Conservation (phyloP, 345 rosid genomes). For the Pseudoturritis turrita region DNA sequence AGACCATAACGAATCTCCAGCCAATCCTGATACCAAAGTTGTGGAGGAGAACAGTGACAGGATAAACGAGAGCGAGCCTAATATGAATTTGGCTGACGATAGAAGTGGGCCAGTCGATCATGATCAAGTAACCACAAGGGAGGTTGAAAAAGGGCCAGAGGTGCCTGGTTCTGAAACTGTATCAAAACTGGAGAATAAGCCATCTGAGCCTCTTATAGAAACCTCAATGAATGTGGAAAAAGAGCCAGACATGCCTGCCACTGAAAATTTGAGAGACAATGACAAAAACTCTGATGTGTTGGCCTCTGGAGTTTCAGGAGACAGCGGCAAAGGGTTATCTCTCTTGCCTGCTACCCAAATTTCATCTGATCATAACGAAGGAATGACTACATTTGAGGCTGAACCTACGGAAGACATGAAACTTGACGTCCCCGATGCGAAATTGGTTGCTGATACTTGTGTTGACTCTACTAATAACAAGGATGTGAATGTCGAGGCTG, state of each 20-base stretch:
- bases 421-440: slow-evolving; percentile 22
- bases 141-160: not conserved
- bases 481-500: slow-evolving; percentile 24
- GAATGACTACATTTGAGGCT: slow-evolving; percentile 16
- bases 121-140: slow-evolving; percentile 10
- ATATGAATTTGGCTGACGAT: slow-evolving; percentile 6
- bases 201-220: slow-evolving; percentile 17
- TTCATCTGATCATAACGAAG: slow-evolving; percentile 17
- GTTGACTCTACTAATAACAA: slow-evolving; percentile 11
- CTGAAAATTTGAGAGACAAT: slow-evolving; percentile 10
- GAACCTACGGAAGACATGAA: slow-evolving; percentile 21
- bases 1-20: slow-evolving; percentile 17
- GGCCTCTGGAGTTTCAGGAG: slow-evolving; percentile 16
- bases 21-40: slow-evolving; percentile 22
- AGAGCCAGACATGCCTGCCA: slow-evolving; percentile 13
- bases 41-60: slow-evolving; percentile 12
- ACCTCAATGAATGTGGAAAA: slow-evolving; percentile 9
- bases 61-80: not conserved
- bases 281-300: slow-evolving; percentile 25
- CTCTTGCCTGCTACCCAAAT: slow-evolving; percentile 24
- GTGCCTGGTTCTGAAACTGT: slow-evolving; percentile 25
- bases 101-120: slow-evolving; percentile 5
- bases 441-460: slow-evolving; percentile 17
- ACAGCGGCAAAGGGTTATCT: slow-evolving; percentile 6
- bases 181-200: slow-evolving; percentile 1